phyloP scores from a whole-genome alignment of 2,329 filamentous ascomycete genomes.

The Neurospora sp. region DNA sequence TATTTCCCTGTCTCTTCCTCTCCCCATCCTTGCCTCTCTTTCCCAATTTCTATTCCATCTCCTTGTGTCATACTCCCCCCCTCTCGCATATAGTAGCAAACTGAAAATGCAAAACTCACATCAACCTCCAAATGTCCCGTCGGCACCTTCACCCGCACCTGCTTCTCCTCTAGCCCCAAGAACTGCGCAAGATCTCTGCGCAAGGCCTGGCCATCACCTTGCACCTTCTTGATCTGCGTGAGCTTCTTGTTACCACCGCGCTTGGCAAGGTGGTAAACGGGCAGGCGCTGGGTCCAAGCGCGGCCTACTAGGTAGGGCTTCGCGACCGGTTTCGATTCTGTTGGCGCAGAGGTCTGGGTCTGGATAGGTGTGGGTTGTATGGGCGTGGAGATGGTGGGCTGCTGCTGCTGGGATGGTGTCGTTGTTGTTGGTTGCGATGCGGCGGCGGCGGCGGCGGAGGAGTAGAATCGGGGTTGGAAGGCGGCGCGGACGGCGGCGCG shows the following conservation, averaged over 20 bases:
- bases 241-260: conserved; percentile 65
- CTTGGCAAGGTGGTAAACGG: conserved; percentile 67
- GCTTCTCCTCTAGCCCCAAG: conserved; percentile 45
- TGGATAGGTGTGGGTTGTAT: not conserved
- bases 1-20: not conserved
- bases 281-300: conserved; percentile 59
- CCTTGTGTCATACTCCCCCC: no score
- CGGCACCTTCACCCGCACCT: conserved; percentile 45
- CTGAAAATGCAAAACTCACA: conserved; percentile 32
- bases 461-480: conserved; percentile 2
- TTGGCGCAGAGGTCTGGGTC: not conserved
- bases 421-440: conserved; percentile 3
- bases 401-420: not conserved
- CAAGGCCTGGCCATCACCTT: conserved; percentile 59
- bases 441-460: not conserved
- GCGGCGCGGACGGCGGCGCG: not conserved
- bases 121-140: conserved; percentile 70
- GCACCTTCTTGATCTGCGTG: conserved; percentile 69
- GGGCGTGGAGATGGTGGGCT: not conserved
- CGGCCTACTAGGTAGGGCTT: conserved; percentile 58
- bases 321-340: not conserved
- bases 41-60: no score
- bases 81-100: no score
- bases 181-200: conserved; percentile 51
- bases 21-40: no score